phyloP scores from a whole-genome alignment of 2,329 filamentous ascomycete species.

The Magnaporthiopsis poae region DNA sequence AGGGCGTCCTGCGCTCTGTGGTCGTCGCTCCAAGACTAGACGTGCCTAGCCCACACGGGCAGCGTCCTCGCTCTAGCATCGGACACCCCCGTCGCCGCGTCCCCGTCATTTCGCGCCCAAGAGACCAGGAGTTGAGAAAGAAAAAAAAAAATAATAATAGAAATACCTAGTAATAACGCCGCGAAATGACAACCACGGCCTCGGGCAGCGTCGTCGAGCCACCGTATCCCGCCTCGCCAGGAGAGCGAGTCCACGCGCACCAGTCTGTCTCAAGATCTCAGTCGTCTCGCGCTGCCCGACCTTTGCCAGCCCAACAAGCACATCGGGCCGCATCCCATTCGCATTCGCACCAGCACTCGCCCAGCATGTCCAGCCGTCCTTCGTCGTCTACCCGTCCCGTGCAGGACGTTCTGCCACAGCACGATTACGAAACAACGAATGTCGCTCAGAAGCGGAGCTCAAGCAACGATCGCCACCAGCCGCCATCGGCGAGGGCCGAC shows the following conservation, averaged over 20 bases:
- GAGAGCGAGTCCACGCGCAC: constrained; percentile 18
- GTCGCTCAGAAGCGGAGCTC: constrained; percentile 56
- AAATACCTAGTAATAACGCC: constrained; percentile 1
- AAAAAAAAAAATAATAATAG: not conserved
- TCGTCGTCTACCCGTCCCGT: constrained; percentile 33
- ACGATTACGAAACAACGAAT: constrained; percentile 66
- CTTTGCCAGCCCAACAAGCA: constrained; percentile 20
- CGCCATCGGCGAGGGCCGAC: constrained; percentile 43
- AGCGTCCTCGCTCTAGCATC: not conserved
- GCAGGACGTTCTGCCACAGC: constrained; percentile 40
- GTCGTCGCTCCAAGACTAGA: not conserved
- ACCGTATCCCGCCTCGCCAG: constrained; percentile 21
- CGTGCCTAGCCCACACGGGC: not conserved
- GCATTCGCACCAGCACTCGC: constrained; percentile 19
- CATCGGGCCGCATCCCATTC: constrained; percentile 18
- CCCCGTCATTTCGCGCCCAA: not conserved
- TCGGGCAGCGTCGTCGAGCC: constrained; percentile 21
- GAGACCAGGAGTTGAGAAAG: not conserved
- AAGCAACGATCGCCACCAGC: constrained; percentile 48
- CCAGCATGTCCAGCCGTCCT: constrained; percentile 12
- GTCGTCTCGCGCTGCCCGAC: constrained; percentile 26
- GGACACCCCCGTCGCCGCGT: not conserved
- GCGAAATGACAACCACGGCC: constrained; percentile 26
- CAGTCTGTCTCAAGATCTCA: constrained; percentile 23
- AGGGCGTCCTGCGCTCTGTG: not conserved